Evolutionary conservation across 768 basidiomycete species (phyloP).

Genomic region (Tulasnella sp.): DNA sequence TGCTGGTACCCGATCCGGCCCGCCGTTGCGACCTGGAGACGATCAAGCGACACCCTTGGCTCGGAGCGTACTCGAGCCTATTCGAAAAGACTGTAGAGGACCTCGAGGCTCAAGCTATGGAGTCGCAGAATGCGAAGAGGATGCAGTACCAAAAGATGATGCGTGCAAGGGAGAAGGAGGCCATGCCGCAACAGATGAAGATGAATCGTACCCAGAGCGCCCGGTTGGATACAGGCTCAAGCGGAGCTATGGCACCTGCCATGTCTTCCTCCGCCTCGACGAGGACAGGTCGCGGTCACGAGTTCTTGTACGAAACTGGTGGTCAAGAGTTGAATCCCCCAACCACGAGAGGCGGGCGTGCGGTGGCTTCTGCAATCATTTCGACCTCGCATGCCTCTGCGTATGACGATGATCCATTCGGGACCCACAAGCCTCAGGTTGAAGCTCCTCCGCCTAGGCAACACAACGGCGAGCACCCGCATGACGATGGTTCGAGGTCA

Average conservation of each 20-base stretch:
- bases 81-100: conserved; percentile 71
- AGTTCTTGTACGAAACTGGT: conserved; percentile 62
- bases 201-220: conserved; percentile 38
- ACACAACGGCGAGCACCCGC: conserved; percentile 6
- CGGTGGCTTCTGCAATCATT: conserved; percentile 39
- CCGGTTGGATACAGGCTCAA: conserved; percentile 3
- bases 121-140: conserved; percentile 76
- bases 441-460: background rate
- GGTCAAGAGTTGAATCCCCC: conserved; percentile 29
- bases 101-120: conserved; percentile 70
- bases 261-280: conserved; percentile 16
- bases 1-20: conserved; percentile 90
- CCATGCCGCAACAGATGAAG: conserved; percentile 24
- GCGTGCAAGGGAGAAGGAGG: conserved; percentile 33
- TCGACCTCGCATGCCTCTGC: conserved; percentile 33
- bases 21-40: conserved; percentile 64
- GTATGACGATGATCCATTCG: conserved; percentile 68
- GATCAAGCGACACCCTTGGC: conserved; percentile 88
- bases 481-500: conserved; percentile 14
- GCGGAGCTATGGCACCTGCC: background rate
- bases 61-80: conserved; percentile 50
- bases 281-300: conserved; percentile 29
- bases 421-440: conserved; percentile 23
- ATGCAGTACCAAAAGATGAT: conserved; percentile 75
- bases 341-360: conserved; percentile 36